Percentiles rank a stretch among this genome's conserved stretches.
Conservation (phyloP, 192 early-diverging fungal species). For the Coemansia sp. region DNA sequence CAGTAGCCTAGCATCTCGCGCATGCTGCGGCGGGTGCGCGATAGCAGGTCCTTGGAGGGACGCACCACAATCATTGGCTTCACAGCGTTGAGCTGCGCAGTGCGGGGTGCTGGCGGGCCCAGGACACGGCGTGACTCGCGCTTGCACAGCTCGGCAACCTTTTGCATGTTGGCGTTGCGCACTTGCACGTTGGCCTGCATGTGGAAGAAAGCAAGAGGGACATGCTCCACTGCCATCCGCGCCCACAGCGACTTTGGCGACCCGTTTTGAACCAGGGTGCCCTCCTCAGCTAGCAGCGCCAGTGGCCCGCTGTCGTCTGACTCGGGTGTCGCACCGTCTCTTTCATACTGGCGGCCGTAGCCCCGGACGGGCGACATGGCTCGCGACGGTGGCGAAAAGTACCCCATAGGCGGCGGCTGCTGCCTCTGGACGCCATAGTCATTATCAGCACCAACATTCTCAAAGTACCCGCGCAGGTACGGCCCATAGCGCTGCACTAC, state of each 20-base stretch:
- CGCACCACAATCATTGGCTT: constrained; percentile 28
- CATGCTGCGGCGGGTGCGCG: constrained; percentile 63
- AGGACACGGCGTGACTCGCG: constrained; percentile 67
- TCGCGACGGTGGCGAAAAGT: constrained; percentile 36
- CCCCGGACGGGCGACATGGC: constrained; percentile 9
- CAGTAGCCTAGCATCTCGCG: constrained; percentile 85
- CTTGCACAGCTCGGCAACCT: constrained; percentile 69
- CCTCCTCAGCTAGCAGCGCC: constrained; percentile 20
- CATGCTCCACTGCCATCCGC: constrained; percentile 32
- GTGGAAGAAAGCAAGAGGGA: constrained; percentile 45
- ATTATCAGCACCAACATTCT: constrained; percentile 10
- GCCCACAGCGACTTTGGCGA: constrained; percentile 19
- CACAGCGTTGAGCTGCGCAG: constrained; percentile 33
- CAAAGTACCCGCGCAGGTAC: constrained; percentile 41
- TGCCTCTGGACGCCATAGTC: constrained; percentile 20
- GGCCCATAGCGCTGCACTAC: constrained; percentile 47
- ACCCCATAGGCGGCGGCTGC: constrained; percentile 39
- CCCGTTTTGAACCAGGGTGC: background rate
- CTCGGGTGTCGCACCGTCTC: constrained; percentile 7
- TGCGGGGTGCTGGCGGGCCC: constrained; percentile 40
- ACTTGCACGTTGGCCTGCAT: constrained; percentile 34
- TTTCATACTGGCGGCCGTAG: background rate
- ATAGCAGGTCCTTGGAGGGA: constrained; percentile 61
- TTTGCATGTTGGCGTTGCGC: constrained; percentile 63
- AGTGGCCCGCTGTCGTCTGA: constrained; percentile 29